These are phyloP conservation scores for Sphagnurus paluster DNA, from an alignment of 1,284 basidiomycete species.

Conservation along the genomic window DNA sequence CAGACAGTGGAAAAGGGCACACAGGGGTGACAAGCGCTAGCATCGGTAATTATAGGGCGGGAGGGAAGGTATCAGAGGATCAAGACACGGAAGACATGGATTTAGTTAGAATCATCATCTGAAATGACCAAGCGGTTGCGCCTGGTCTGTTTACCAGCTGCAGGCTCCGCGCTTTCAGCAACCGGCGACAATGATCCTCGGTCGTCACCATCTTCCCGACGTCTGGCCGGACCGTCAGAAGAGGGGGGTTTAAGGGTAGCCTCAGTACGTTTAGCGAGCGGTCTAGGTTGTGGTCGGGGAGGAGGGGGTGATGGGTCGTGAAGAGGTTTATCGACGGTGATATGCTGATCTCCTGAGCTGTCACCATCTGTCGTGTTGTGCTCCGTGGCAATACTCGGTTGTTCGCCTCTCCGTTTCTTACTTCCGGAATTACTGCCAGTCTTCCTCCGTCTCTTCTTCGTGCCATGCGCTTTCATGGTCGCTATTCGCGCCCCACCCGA, in stretches of 20 bases:
- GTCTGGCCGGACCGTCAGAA: not conserved
- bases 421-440: constrained; percentile 32
- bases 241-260: constrained; percentile 6
- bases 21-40: too few species aligned
- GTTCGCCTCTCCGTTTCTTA: constrained; percentile 24
- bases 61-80: not conserved
- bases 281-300: constrained; percentile 23
- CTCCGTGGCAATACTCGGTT: constrained; percentile 1
- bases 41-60: not conserved
- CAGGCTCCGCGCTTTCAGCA: constrained; percentile 1
- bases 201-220: constrained; percentile 3
- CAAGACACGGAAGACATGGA: constrained; percentile 5
- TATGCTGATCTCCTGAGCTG: constrained; percentile 2
- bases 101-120: constrained; percentile 41
- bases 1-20: too few species aligned
- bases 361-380: constrained; percentile 6
- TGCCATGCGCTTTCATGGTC: constrained; percentile 66
- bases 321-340: not conserved
- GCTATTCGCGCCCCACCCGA: constrained; percentile 38
- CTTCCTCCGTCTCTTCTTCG: constrained; percentile 60
- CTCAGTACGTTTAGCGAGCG: constrained; percentile 15
- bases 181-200: constrained; percentile 4
- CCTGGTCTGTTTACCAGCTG: constrained; percentile 16
- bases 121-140: constrained; percentile 44
- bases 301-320: constrained; percentile 10